Evolutionary conservation across 192 early-diverging fungal genomes (phyloP).

Genomic region (Phycomyces nitens): DNA sequence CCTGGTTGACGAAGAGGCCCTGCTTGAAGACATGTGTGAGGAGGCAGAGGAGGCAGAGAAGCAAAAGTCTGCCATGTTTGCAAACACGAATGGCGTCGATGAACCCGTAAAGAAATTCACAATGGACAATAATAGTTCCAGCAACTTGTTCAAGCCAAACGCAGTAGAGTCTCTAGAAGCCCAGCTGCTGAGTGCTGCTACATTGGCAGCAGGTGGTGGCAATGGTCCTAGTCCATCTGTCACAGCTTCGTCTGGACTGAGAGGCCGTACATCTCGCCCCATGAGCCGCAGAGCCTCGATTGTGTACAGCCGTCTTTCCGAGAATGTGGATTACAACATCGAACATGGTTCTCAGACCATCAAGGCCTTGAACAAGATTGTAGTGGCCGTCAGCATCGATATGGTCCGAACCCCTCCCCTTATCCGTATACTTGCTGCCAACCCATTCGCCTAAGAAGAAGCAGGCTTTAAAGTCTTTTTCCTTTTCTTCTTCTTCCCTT

Average conservation of each 20-base stretch:
- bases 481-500: background rate
- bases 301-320: conserved; percentile 17
- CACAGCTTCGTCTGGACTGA: background rate
- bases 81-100: background rate
- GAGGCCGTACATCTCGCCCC: conserved; percentile 12
- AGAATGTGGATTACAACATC: conserved; percentile 22
- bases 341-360: conserved; percentile 41
- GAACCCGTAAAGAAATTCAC: conserved; percentile 4
- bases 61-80: no score
- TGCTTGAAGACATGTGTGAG: conserved; percentile 16
- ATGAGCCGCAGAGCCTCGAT: conserved; percentile 19
- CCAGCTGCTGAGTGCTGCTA: no score
- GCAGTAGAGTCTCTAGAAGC: background rate
- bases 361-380: conserved; percentile 38
- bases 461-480: no score
- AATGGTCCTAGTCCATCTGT: conserved; percentile 2
- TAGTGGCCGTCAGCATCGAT: conserved; percentile 46
- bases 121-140: no score
- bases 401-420: conserved; percentile 49
- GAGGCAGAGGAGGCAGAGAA: background rate
- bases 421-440: conserved; percentile 50
- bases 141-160: background rate
- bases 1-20: conserved; percentile 39
- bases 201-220: background rate
- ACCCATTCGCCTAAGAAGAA: conserved; percentile 40